Evolutionary conservation across 2,329 filamentous ascomycete species (phyloP).

Genomic region (Ophiosphaerella narmari): DNA sequence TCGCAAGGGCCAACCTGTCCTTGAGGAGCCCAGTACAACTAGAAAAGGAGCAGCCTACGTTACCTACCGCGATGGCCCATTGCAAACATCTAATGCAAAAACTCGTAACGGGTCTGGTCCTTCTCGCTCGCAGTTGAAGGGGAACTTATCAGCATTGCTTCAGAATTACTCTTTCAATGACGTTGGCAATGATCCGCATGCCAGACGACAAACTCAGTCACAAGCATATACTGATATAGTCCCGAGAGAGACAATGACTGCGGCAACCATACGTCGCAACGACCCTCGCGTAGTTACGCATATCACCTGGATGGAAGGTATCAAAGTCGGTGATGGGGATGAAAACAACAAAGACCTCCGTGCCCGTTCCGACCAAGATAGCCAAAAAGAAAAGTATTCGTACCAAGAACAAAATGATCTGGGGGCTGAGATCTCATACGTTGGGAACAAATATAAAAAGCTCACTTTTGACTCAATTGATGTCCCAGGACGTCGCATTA

Average conservation of each 20-base stretch:
- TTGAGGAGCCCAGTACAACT: conserved; percentile 71
- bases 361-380: conserved; percentile 19
- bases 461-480: conserved; percentile 64
- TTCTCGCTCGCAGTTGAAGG: conserved; percentile 24
- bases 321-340: conserved; percentile 59
- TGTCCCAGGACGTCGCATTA: conserved; percentile 57
- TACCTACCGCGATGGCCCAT: conserved; percentile 70
- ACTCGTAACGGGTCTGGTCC: conserved; percentile 22
- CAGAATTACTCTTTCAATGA: conserved; percentile 26
- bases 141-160: conserved; percentile 33
- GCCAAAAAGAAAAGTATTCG: conserved; percentile 33
- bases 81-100: conserved; percentile 19
- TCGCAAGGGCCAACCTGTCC: conserved; percentile 68
- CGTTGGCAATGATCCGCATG: conserved; percentile 11
- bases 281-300: conserved; percentile 59
- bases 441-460: conserved; percentile 65
- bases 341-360: conserved; percentile 27
- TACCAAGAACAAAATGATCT: conserved; percentile 52
- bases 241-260: conserved; percentile 51
- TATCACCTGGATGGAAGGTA: conserved; percentile 68
- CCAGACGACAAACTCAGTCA: conserved; percentile 10
- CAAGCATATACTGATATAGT: conserved; percentile 8
- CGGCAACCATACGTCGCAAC: conserved; percentile 55
- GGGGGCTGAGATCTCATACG: conserved; percentile 65
- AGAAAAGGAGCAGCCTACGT: conserved; percentile 84